These are phyloP conservation scores for Nakazawaea sp. DNA, from an alignment of 805 yeast genomes.

Conservation along the genomic window DNA sequence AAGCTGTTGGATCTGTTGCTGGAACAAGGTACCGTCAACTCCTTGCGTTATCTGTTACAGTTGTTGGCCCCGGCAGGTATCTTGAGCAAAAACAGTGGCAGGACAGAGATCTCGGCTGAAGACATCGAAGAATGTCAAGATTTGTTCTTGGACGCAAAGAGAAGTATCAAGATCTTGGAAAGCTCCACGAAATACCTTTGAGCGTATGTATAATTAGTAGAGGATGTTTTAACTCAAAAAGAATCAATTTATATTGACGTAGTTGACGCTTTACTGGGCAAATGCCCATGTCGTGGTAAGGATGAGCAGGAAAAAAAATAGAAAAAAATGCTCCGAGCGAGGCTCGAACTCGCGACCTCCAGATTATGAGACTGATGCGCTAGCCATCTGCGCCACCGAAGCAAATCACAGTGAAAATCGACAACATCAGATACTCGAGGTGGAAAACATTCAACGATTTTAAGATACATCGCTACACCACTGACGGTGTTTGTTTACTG, in stretches of 20 bases:
- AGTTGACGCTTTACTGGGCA: too few species aligned
- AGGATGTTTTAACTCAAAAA: background rate
- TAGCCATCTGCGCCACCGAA: constrained; percentile 14
- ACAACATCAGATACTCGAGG: too few species aligned
- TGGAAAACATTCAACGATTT: too few species aligned
- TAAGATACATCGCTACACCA: too few species aligned
- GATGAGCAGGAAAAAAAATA: constrained; percentile 4
- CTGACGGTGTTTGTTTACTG: too few species aligned
- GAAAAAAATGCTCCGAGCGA: constrained; percentile 11
- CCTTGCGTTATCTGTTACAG: constrained; percentile 89
- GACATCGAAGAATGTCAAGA: constrained; percentile 82
- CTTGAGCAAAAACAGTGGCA: constrained; percentile 65
- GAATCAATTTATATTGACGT: too few species aligned
- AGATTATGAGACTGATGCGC: constrained; percentile 14
- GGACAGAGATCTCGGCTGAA: constrained; percentile 55
- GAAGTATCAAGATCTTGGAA: constrained; percentile 70
- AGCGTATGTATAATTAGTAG: background rate
- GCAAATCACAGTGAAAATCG: constrained; percentile 2
- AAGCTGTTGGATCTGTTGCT: constrained; percentile 78
- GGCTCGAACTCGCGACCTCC: constrained; percentile 14
- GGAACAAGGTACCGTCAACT: constrained; percentile 63
- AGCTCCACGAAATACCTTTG: constrained; percentile 21
- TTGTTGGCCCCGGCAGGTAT: constrained; percentile 87
- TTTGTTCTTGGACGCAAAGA: constrained; percentile 78
- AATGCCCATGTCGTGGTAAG: too few species aligned